Evolutionary conservation across 495 filamentous ascomycete genomes (phyloP), one percentile per base, ranked within the genome.

Genomic region (Tuber aestivum): DNA sequence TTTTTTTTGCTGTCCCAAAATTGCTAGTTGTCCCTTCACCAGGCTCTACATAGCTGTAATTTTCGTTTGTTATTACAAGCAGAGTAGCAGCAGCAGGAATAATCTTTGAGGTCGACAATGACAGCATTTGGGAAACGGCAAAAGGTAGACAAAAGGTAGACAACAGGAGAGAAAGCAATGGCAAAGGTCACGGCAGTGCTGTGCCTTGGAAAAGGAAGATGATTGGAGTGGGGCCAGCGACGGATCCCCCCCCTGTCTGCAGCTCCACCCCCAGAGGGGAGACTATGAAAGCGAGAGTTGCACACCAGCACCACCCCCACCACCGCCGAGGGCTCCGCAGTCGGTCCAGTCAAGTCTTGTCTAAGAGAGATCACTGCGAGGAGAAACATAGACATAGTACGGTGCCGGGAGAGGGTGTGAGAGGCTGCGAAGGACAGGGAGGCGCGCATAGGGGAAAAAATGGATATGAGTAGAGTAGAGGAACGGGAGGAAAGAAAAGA

Each of bases 311-410:
- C 77, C 77, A 77, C 78, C 76, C 8, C 44, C 44, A 21, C 78
- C 56, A 65, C 77, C 75, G 77, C 78, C 76, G 72, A 78, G 77
- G 76, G 70, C 75, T 78, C 77, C 65, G 77, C 77, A 78, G 78
- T 68, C 72, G 68, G 78, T 72, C 77, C 72, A 70, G 78, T 72
- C 77, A 74, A 79, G 78, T 79, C 78, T 72, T 79, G 73, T 73
- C 72, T 77, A 73, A 73, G 78, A 75, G 72, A 79, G 72, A 70
- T 74, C 56, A 65, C 78, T 79, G 77, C 61, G 71, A 77, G 68
- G 68, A 71, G 23, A 70, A 35, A 71, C 42, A 44, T 44, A 44
- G 44, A 37, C 56, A 70, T 41, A 44, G 65, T 70, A 65, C 27
- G 56, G 56, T 65, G 5, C 56, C 56, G 1, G 56, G 56, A 20